These are phyloP conservation scores for Saccharomyces jurei DNA, from an alignment of 805 yeast genomes.

Conservation along the genomic window DNA sequence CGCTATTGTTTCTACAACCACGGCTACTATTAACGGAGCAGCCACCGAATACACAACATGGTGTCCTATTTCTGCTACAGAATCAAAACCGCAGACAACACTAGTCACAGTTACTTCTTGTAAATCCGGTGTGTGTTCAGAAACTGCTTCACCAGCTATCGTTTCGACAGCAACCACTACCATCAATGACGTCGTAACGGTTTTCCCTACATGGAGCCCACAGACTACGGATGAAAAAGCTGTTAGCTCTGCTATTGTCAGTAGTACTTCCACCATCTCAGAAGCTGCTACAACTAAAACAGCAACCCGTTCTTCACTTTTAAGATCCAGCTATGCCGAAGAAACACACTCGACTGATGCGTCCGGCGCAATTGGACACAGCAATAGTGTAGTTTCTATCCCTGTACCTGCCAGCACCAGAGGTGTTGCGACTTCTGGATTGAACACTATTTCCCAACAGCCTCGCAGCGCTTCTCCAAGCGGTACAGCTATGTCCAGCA, in stretches of 20 bases:
- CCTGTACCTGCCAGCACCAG: not conserved
- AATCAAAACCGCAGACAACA: conserved; percentile 14
- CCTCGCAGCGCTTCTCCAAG: too few relatives aligned
- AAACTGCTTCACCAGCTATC: conserved; percentile 23
- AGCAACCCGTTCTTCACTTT: not conserved
- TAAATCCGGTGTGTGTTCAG: conserved; percentile 21
- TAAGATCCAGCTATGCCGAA: not conserved
- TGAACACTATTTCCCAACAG: too few relatives aligned
- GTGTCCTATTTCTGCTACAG: conserved; percentile 16
- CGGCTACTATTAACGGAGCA: conserved; percentile 17
- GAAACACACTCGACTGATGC: not conserved
- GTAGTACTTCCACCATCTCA: not conserved
- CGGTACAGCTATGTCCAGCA: too few relatives aligned
- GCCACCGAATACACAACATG: conserved; percentile 24
- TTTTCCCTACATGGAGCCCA: conserved; percentile 26
- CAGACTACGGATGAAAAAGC: conserved; percentile 15
- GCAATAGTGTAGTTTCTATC: not conserved
- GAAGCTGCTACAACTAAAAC: not conserved
- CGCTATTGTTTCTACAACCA: conserved; percentile 15
- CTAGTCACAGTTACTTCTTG: conserved; percentile 29
- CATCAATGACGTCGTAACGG: conserved; percentile 26
- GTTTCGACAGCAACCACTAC: conserved; percentile 29
- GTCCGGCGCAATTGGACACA: not conserved
- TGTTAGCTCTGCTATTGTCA: not conserved
- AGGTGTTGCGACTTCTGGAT: too few relatives aligned